Percentiles rank a stretch among this genome's conserved stretches.
phyloP scores from a whole-genome alignment of 805 yeast genomes.

The Saturnispora mendoncae region DNA sequence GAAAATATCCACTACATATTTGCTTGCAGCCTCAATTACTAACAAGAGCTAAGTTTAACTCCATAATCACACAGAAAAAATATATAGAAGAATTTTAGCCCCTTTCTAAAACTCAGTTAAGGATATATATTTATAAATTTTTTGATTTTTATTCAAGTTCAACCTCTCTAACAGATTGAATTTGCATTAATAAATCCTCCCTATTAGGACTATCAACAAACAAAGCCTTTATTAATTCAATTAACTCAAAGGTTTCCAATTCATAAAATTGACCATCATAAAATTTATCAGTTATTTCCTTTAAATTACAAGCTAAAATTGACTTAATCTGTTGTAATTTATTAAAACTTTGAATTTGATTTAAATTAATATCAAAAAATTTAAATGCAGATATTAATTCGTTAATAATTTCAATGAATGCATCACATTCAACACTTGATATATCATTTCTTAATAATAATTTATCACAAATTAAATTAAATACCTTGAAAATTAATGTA shows the following conservation, averaged over 20 bases:
- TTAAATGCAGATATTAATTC: constrained; percentile 1
- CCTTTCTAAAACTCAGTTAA: too few relatives aligned
- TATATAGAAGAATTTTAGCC: too few relatives aligned
- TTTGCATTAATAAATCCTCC: constrained; percentile 36
- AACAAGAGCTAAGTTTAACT: too few relatives aligned
- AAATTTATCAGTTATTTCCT: constrained; percentile 39
- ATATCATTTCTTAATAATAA: constrained; percentile 21
- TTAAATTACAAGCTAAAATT: constrained; percentile 30
- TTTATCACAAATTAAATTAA: constrained; percentile 16
- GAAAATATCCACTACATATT: too few relatives aligned
- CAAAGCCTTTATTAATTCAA: constrained; percentile 33
- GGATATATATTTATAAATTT: too few relatives aligned
- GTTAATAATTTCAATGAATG: constrained; percentile 15
- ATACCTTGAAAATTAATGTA: constrained; percentile 15
- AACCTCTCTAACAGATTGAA: constrained; percentile 33
- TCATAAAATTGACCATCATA: constrained; percentile 46
- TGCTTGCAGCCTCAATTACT: too few relatives aligned
- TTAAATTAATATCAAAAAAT: constrained; percentile 10
- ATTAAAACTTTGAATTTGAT: constrained; percentile 20
- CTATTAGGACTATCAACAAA: constrained; percentile 41
- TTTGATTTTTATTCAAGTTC: constrained; percentile 3
- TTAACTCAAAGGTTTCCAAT: constrained; percentile 38
- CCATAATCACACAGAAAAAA: too few relatives aligned
- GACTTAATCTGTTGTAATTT: constrained; percentile 25
- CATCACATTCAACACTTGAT: constrained; percentile 28